Percentiles rank a stretch among this genome's conserved stretches.
Conservation (phyloP, 1,284 basidiomycete genomes). For the Heterobasidion irregulare region DNA sequence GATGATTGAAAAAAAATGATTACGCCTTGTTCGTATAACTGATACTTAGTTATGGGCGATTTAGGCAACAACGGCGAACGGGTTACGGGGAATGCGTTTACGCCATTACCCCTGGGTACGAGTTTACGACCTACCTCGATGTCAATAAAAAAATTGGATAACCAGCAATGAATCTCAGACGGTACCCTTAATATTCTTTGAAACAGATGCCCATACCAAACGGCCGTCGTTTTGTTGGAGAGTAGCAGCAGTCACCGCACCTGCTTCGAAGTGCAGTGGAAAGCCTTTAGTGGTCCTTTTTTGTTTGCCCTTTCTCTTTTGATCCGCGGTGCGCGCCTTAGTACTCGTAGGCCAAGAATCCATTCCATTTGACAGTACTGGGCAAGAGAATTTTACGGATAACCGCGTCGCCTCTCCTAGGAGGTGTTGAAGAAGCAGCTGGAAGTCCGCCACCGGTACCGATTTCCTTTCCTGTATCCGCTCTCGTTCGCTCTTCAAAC, state of each 20-base stretch:
- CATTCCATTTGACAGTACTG: conserved; percentile 47
- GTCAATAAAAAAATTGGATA: neutral
- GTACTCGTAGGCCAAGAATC: conserved; percentile 55
- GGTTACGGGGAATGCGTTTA: conserved; percentile 49
- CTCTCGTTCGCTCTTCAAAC: neutral
- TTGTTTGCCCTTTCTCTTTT: conserved; percentile 10
- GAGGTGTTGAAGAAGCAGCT: conserved; percentile 1
- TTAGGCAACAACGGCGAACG: conserved; percentile 25
- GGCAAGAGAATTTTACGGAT: neutral
- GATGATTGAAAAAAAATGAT: conserved; percentile 10
- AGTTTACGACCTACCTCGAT: conserved; percentile 17
- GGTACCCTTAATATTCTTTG: conserved; percentile 14
- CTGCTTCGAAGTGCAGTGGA: conserved; percentile 46
- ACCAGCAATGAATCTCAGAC: neutral
- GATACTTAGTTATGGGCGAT: conserved; percentile 26
- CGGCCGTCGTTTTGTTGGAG: conserved; percentile 33
- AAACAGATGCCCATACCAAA: conserved; percentile 45
- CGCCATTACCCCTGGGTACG: conserved; percentile 16
- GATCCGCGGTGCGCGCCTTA: conserved; percentile 13
- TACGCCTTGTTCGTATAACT: conserved; percentile 58
- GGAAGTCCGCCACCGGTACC: conserved; percentile 5
- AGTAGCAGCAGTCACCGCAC: conserved; percentile 44
- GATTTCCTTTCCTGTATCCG: conserved; percentile 4
- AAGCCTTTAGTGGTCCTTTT: conserved; percentile 18
- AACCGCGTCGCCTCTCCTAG: neutral